Base-by-base conservation (phyloP, 495 filamentous ascomycete genomes). In the Sporormia fimetaria region DNA sequence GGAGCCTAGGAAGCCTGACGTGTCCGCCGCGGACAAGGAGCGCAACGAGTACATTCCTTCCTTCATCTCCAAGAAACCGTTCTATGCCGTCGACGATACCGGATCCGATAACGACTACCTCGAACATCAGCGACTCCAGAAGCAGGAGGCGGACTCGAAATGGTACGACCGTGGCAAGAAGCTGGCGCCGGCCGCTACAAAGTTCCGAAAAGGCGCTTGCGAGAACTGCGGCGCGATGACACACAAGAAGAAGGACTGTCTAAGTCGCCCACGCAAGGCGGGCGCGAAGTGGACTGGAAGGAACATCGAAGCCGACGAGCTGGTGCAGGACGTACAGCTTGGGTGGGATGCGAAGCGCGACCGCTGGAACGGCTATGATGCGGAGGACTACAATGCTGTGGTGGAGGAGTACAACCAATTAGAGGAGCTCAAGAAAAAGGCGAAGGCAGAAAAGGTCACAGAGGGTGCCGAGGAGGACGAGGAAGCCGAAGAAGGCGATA, bases 261-360 rank as follows among this genome's bases (percentile, higher is more conserved):
- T 96, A 31, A 85, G 76, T 56, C 76, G 88, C 43, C 92, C 87
- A 8, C 74, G 90, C 44, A 92, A 92, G 45, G 73, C 81, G 21
- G 92, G 92, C 34, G 90, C 90, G 3, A 84, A 78, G 58, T 95
- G 81, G 80, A 94, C 86, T 0, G 90, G 90, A 4, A 80, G 75
- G 51, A 76, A 96, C 62, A 98, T 98, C 46, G 76, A 92, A 55
- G 85, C 87, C 16, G 90, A 98, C 62, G 86, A 95, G 56, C 61
- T 77, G n/a, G 66, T 93, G 27, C 78, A 90, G 55, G 74, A 87
- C 40, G 82, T 93, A 15, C 71, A 81, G 35, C 62, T 94, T 16
- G 84, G 87, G 2, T 98, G 88, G 86, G 90, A 96, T 63, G 90
- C 90, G n/a, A 98, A 98, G 67, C 69, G 90, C 52, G 90, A 98